Evolutionary conservation across 768 basidiomycete species (phyloP), one percentile per base, ranked within the genome.

Genomic region (Hygrophorus pudorinus): DNA sequence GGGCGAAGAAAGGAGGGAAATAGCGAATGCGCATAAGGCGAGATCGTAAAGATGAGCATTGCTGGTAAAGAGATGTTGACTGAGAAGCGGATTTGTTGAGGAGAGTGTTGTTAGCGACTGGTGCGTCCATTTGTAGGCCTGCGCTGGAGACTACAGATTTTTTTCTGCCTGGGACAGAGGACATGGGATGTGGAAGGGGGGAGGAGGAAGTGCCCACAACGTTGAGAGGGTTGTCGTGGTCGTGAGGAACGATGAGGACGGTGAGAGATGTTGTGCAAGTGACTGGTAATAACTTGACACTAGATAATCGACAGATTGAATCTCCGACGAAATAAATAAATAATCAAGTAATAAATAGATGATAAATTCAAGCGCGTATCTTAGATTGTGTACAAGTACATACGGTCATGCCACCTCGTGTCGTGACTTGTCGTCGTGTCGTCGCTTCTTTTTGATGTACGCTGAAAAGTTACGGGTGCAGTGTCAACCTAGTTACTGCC

Each of bases 1-100:
- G 68, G 32, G 72, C 62, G 53, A 88, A 85, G 65, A 82, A 87
- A 47, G 68, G 68, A 48, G 73, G 59, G 51, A 92, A 92, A 53
- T 77, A 75, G 49, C 73, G 76, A 49, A 92, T 78, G 59, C 84
- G 82, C 66, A 84, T 70, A 58, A 92, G 80, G 53, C 82, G 79
- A 37, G 74, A 68, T 49, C 86, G 74, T 42, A 92, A 73, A 48
- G 79, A 68, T 4, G 85, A 84, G 65, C 88, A 90, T 77, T 89
- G 85, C 65, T 91, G 89, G 68, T 90, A 92, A 63, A 92, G 84
- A 31, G 88, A 89, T 20, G 86, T 83, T 10, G 82, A 84, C 55
- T 81, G 76, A 41, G 85, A 82, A n/a, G 89, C 86, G 39, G 85
- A 73, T 65, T 90, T 88, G 69, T 91, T 91, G 71, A 91, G 87